Evolutionary conservation across 257 asterid species (phyloP), one percentile per base, ranked within the genome.

Genomic region (Fraxinus quadrangulata): DNA sequence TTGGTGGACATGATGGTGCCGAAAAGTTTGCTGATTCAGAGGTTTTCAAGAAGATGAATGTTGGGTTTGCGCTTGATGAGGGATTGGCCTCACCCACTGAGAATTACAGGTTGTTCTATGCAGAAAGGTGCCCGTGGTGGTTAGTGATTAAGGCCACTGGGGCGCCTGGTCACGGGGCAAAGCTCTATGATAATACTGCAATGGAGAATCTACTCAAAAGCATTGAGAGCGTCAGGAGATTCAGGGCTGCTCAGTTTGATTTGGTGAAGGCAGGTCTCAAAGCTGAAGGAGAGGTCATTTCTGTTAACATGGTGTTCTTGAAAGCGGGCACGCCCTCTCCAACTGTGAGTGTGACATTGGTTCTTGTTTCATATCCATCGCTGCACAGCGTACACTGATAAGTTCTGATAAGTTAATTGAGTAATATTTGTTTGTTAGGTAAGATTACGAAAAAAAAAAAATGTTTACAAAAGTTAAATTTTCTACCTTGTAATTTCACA

Each of bases 311-410:
- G 97, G 99, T 80, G 68, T 96, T 91, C 85, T 86, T 90, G 90
- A 93, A 93, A 84, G 91, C 97, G 6, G 98, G 99, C 71, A 92
- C 98, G 26, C 97, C 99, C 13, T 83, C 97, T 76, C 98, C 97
- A 67, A 86, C 91, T 61, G 98, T 94, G 83, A 84, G 85, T 82
- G 28, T 4, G 63, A 10, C 19, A 24, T 61, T 19, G 56, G 11
- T 39, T 21, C 11, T 11, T 14, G 17, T 24, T 72, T 59, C 33
- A 11, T 14, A 23, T 61, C 16, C 16, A 0, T 17, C 33, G 24
- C 14, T 21, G 68, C 33, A 56, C 28, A 42, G 28, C 28, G 4
- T 12, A 42, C 26, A 26, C 34, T 23, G 68, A 61, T 61, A 1
- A 61, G 16, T 61, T 61, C 17, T 10, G 31, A 23, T 2, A 23